Evolutionary conservation across 2,329 filamentous ascomycete genomes (phyloP).

Genomic region (Fusarium sp.): DNA sequence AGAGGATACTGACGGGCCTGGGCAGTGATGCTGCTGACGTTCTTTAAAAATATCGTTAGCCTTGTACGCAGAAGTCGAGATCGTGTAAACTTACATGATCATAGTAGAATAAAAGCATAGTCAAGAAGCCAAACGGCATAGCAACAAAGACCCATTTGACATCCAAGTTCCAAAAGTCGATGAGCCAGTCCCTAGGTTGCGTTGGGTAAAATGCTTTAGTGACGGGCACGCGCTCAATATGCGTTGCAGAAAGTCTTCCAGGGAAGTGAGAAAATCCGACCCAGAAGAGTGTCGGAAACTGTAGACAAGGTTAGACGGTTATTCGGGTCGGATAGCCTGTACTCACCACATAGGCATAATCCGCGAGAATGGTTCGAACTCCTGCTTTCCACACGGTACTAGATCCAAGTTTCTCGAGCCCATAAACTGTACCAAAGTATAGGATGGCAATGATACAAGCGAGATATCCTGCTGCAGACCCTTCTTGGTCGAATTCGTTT

Average conservation of each 20-base stretch:
- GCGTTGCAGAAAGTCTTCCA: not conserved
- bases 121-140: not conserved
- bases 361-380: not conserved
- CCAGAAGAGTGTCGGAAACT: conserved; percentile 4
- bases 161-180: conserved; percentile 9
- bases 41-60: not conserved
- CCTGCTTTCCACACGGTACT: conserved; percentile 1
- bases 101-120: conserved; percentile 11
- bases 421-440: conserved; percentile 3
- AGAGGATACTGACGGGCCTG: conserved; percentile 3
- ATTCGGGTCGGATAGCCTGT: too few species aligned
- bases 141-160: not conserved
- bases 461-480: not conserved
- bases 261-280: conserved; percentile 9
- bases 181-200: not conserved
- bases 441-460: conserved; percentile 4
- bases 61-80: accelerated
- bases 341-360: conserved; percentile 6
- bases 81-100: not conserved
- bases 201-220: not conserved
- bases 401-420: not conserved
- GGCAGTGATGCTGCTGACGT: conserved; percentile 7
- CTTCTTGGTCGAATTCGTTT: not conserved
- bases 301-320: too few species aligned
- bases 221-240: not conserved